Percentiles rank a stretch among this genome's conserved stretches.
These are phyloP conservation scores for Thraustochytrium striatum DNA, from an alignment of 352 stramenopile genomes.

Conservation along the genomic window DNA sequence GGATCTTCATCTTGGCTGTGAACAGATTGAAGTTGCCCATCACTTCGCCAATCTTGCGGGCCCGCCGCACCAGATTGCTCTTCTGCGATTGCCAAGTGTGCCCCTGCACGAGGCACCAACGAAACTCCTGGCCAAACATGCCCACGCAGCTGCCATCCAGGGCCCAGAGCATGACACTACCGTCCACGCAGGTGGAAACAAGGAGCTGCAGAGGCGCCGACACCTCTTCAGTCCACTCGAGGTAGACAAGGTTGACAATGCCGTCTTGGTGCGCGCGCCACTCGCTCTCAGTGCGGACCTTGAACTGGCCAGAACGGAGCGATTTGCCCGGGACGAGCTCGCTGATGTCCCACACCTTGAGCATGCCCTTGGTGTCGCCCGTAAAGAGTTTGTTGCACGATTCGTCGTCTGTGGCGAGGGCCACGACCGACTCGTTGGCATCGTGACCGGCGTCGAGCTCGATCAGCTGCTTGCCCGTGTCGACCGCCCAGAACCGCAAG, in stretches of 20 bases:
- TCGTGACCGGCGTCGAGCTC: constrained; percentile 7
- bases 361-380: constrained; percentile 16
- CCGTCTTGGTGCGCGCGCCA: constrained; percentile 24
- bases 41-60: constrained; percentile 30
- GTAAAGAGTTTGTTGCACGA: constrained; percentile 46
- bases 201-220: constrained; percentile 39
- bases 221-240: constrained; percentile 10
- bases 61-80: constrained; percentile 2
- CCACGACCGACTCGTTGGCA: background rate
- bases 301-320: background rate
- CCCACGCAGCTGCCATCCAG: constrained; percentile 50
- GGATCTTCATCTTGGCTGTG: background rate
- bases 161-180: constrained; percentile 54
- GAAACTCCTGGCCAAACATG: constrained; percentile 51
- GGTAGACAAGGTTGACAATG: background rate
- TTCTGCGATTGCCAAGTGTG: constrained; percentile 5
- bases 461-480: constrained; percentile 6
- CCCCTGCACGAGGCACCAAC: background rate
- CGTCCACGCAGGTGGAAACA: constrained; percentile 51
- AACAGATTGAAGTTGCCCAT: background rate
- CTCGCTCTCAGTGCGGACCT: background rate
- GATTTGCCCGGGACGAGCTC: background rate
- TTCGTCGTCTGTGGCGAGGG: constrained; percentile 43
- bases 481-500: constrained; percentile 25
- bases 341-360: constrained; percentile 45